A percentile compares a stretch with the other conserved stretches of the same genome.
phyloP scores from a whole-genome alignment of 805 yeast genomes.

The Tetrapisispora phaffii region DNA sequence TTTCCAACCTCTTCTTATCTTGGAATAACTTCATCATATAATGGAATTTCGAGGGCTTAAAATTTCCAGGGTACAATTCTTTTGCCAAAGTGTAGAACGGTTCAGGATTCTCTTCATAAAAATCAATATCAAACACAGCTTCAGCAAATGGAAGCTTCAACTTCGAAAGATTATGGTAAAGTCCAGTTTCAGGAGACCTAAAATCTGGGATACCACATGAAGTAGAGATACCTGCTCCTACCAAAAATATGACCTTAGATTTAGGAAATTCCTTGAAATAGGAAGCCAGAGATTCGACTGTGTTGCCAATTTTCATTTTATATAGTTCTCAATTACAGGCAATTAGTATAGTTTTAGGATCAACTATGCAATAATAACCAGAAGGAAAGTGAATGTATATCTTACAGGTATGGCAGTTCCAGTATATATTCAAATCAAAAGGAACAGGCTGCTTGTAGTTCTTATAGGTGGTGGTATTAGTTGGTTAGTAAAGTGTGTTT shows the following conservation, averaged over 20 bases:
- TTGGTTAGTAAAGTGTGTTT: no score
- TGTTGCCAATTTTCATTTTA: not conserved
- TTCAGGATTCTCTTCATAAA: slow-evolving; percentile 60
- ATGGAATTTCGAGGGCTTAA: slow-evolving; percentile 76
- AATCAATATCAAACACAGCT: slow-evolving; percentile 88
- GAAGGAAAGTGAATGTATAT: no score
- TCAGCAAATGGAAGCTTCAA: slow-evolving; percentile 84
- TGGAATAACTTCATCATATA: slow-evolving; percentile 57
- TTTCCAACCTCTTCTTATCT: slow-evolving; percentile 46
- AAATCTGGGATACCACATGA: slow-evolving; percentile 94
- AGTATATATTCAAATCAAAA: no score
- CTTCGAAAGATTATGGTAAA: slow-evolving; percentile 68
- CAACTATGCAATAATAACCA: no score
- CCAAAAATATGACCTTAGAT: slow-evolving; percentile 49
- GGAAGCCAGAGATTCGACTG: not conserved
- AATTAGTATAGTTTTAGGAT: no score
- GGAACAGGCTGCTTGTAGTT: no score
- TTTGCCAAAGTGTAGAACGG: slow-evolving; percentile 79
- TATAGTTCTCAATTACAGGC: not conserved
- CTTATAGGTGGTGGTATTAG: no score
- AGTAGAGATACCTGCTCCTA: slow-evolving; percentile 94
- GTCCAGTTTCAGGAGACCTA: slow-evolving; percentile 80
- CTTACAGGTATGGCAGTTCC: no score
- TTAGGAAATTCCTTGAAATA: slow-evolving; percentile 16
- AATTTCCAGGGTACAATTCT: slow-evolving; percentile 83